Base-by-base conservation (phyloP, 331 rosid species). In the Arachis monticola region DNA sequence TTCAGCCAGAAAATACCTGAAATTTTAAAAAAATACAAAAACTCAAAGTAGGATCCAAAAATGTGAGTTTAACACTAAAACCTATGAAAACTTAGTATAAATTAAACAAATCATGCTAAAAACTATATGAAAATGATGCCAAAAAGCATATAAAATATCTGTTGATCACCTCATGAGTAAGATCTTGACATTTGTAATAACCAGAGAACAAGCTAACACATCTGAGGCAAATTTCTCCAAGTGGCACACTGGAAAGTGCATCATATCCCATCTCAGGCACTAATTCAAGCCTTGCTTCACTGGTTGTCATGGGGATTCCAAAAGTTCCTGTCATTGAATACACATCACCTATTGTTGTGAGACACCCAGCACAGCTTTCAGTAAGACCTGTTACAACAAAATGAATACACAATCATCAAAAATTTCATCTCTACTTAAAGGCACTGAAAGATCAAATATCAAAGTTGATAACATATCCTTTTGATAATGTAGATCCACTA, bases 331-430 rank as follows among this genome's bases (percentile, higher is more conserved):
- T 73, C 97, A 92, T 92, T 44, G 90, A 81, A 74, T 47, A 88
- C 57, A 88, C 90, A 82, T 90, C 84, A 42, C 86, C 90, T 9
- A 92, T 82, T 10, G 95, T 88, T 6, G 98, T 80, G 77, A 92
- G 76, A 84, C 93, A 81, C 67, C 98, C 98, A 31, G 89, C 97
- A 82, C 93, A 87, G 76, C 97, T 92, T 77, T 92, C 98, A 7
- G 98, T 90, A 30, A 92, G 96, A 59, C 98, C 98, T 92, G 74
- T 17, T 61, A 75, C 46, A 48, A 2, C 63, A 61, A 66, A 52
- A 30, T 64, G 46, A 52, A 56, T 59, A 14, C 5, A 57, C 64
- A 47, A 11, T 17, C 22, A 75, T 8, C 13, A 65, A 66, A 66
- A 66, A 17, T 76, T 52, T 76, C 44, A 76, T 60, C 7, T 10